Evolutionary conservation across 2,329 filamentous ascomycete species (phyloP), one percentile per base, ranked within the genome.

Genomic region (Myriosclerotinia curreyana): DNA sequence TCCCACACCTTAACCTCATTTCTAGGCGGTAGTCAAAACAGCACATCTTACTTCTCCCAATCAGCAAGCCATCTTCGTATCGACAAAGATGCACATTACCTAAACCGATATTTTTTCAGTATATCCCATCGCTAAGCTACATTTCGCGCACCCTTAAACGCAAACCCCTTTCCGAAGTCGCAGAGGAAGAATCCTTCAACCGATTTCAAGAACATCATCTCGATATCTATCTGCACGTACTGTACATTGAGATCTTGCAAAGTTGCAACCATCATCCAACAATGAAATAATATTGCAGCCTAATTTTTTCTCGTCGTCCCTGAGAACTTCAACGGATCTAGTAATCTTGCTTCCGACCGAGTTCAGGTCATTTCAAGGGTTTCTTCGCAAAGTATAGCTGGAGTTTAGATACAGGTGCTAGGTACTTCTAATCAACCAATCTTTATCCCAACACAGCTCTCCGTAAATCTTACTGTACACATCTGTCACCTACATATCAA

Each of bases 101-200:
- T 51, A 51, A 31, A 17, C 31, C 11, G 11, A 51, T 15, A 38
- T 15, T 1, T 46, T 48, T 36, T 15, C 15, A 36, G 20, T 15
- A 22, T 38, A 48, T 22, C 22, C 42, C 42, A 36, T 38, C 20
- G 17, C 8, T 28, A 31, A 48, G 44, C 42, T 48, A 36, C 2
- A 51, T 60, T 40, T 50, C 46, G 22, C 46, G 46, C 46, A 34
- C 58, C 58, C 22, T 40, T 22, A 38, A 56, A 56, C 51, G n/a
- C 28, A 62, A 17, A 36, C 17, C 31, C 40, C 51, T 62, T 62
- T 62, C 28, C 53, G 34, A 63, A 63, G 52, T 63, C 52, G 52
- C 44, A 63, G 44, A 63, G 52, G 53, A 59, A 63, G 61, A 49
- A 58, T 51, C 53, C 61, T 51, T 59, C 44, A 50, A 38, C 28